These are phyloP conservation scores for Cercospora beticola DNA, from an alignment of 2,329 filamentous ascomycete species.

Conservation along the genomic window DNA sequence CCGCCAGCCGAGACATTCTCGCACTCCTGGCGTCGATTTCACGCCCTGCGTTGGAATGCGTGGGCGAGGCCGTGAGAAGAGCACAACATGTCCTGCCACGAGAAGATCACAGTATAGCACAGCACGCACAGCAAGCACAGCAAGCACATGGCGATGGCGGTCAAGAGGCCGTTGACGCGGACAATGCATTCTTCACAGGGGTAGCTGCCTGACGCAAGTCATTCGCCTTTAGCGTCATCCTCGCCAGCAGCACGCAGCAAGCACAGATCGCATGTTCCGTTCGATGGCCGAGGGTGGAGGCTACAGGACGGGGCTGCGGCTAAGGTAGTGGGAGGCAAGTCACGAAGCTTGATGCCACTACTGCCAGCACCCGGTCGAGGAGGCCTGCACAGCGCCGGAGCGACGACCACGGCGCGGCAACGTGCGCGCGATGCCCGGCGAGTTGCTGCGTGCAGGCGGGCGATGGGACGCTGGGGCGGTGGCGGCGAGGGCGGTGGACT, in stretches of 20 bases:
- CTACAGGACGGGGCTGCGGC: neutral
- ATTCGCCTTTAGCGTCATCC: slow-evolving; percentile 23
- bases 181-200: slow-evolving; percentile 21
- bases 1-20: neutral
- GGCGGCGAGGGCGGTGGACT: neutral
- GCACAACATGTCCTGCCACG: neutral
- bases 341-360: neutral
- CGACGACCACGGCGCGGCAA: neutral
- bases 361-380: neutral
- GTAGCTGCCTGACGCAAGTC: slow-evolving; percentile 26
- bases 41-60: neutral
- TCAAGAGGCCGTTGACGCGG: neutral
- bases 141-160: neutral
- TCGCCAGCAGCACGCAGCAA: slow-evolving; percentile 3
- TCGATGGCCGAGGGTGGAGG: slow-evolving; percentile 21
- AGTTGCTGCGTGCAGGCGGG: neutral
- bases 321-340: neutral
- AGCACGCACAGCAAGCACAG: neutral
- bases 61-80: too few species aligned
- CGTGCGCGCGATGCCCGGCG: neutral
- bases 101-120: neutral
- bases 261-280: slow-evolving; percentile 31
- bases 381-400: neutral
- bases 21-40: neutral
- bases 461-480: neutral